Conservation (phyloP, 2,329 filamentous ascomycete genomes). For the Paracoccidioides brasiliensis region DNA sequence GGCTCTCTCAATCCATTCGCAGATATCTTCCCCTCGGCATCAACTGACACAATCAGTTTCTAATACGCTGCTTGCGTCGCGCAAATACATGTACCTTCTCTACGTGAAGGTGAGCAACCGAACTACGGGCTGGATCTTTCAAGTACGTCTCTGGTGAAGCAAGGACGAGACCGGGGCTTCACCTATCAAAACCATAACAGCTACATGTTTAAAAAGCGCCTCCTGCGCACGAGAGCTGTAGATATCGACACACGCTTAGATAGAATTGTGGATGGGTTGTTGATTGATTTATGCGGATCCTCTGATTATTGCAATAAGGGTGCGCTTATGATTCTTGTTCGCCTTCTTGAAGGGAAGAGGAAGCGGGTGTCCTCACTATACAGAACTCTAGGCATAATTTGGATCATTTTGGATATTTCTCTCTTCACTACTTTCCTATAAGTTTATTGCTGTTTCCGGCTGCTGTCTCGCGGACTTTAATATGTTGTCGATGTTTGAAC, state of each 20-base stretch:
- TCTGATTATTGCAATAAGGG: constrained; percentile 25
- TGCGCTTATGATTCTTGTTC: constrained; percentile 24
- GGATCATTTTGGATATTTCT: neutral
- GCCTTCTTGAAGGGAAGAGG: constrained; percentile 25
- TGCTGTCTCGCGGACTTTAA: neutral
- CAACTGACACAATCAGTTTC: constrained; percentile 23
- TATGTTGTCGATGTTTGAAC: neutral
- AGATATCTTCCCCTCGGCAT: constrained; percentile 23
- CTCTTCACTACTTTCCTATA: neutral
- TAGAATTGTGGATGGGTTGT: constrained; percentile 23
- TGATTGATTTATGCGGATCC: constrained; percentile 25
- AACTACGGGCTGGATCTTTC: constrained; percentile 9
- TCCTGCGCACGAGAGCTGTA: constrained; percentile 19
- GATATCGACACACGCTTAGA: constrained; percentile 23
- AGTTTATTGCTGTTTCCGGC: neutral
- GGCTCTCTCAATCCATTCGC: constrained; percentile 23
- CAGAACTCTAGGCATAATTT: neutral
- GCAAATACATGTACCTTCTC: constrained; percentile 24
- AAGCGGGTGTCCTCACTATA: neutral
- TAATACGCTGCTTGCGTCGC: constrained; percentile 27
- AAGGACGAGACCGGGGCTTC: constrained; percentile 21
- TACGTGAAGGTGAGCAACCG: constrained; percentile 17
- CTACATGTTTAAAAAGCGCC: constrained; percentile 18
- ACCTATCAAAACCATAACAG: constrained; percentile 17
- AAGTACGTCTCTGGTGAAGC: constrained; percentile 20